These are phyloP conservation scores for Senecio squalidus DNA, from an alignment of 140 eudicot genomes.

Conservation along the genomic window DNA sequence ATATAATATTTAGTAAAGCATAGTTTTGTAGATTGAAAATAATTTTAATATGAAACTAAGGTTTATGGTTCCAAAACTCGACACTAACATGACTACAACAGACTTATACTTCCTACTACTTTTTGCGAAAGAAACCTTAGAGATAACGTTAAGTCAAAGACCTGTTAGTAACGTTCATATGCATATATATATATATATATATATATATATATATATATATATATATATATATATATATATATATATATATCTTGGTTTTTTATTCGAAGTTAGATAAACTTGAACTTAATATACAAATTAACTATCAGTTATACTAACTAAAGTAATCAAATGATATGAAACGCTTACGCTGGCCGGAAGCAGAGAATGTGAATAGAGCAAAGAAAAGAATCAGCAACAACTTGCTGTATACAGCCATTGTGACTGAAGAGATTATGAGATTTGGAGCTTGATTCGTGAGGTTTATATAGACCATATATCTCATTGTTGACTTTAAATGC, in stretches of 20 bases:
- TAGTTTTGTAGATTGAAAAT: not conserved
- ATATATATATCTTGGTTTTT: not conserved
- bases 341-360: conserved; percentile 25
- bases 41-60: not conserved
- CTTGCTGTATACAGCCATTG: conserved; percentile 24
- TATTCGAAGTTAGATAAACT: not conserved
- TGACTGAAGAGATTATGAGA: not conserved
- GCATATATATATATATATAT: too few species aligned
- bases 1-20: not conserved
- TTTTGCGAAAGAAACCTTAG: too few species aligned
- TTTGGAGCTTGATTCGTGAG: conserved; percentile 40
- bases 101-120: too few species aligned
- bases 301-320: not conserved
- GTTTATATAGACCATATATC: conserved; percentile 7
- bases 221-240: too few species aligned
- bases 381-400: conserved; percentile 24
- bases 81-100: not conserved
- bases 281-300: not conserved
- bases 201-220: too few species aligned
- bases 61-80: not conserved
- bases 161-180: too few species aligned
- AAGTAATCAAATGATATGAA: not conserved
- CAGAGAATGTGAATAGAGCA: conserved; percentile 27
- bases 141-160: too few species aligned
- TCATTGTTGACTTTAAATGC: conserved; percentile 1